Conservation (phyloP, 148 eudicot genomes). For the Vaccinium darrowii region DNA sequence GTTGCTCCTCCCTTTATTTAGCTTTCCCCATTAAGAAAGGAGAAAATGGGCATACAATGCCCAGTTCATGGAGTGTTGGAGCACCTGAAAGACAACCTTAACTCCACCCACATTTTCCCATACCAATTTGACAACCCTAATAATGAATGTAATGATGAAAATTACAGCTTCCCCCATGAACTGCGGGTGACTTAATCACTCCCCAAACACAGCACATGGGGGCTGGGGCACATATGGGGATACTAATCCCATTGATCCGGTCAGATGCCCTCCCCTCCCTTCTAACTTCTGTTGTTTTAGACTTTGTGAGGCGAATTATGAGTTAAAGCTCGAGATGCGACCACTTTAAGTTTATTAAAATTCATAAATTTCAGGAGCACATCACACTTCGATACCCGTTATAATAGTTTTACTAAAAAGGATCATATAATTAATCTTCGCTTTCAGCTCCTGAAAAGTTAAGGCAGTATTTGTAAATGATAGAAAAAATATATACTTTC, state of each 20-base stretch:
- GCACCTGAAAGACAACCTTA: slow-evolving; percentile 23
- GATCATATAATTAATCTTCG: too few species aligned
- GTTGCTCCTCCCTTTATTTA: background rate
- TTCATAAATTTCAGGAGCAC: too few species aligned
- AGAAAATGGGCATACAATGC: background rate
- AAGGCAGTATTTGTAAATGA: too few species aligned
- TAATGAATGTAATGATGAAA: background rate
- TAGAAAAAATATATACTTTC: too few species aligned
- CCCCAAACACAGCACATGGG: background rate
- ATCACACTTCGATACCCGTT: too few species aligned
- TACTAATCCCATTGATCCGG: background rate
- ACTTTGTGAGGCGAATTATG: too few species aligned
- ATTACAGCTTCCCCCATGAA: background rate
- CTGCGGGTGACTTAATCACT: background rate
- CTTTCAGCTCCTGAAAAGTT: too few species aligned
- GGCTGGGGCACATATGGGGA: background rate
- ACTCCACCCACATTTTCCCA: slow-evolving; percentile 14
- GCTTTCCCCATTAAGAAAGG: background rate
- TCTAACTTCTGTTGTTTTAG: too few species aligned
- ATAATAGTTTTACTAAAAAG: too few species aligned
- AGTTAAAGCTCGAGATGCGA: too few species aligned
- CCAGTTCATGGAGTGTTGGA: slow-evolving; percentile 19
- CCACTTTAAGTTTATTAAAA: too few species aligned
- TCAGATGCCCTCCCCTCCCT: background rate
- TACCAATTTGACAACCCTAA: background rate